A percentile compares a stretch with the other conserved stretches of the same genome.
phyloP scores from a whole-genome alignment of 805 yeast genomes.

The Ogataea nakhonphanomensis region DNA sequence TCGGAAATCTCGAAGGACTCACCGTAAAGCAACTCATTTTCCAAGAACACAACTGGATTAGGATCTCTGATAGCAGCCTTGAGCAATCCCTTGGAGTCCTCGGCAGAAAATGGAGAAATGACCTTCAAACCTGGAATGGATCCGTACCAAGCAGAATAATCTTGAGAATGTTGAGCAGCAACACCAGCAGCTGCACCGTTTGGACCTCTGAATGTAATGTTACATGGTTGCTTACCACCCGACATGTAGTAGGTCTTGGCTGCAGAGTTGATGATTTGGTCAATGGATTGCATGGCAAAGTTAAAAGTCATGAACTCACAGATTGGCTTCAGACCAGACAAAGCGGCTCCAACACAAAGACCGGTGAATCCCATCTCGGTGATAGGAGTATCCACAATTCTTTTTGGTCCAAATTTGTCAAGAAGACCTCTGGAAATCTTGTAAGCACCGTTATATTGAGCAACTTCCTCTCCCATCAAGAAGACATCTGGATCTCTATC shows the following conservation, averaged over 20 bases:
- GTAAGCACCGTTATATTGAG: slow-evolving; percentile 99
- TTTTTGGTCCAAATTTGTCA: slow-evolving; percentile 91
- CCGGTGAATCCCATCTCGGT: slow-evolving; percentile 99
- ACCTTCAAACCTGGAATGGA: slow-evolving; percentile 98
- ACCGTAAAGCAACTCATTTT: slow-evolving; percentile 93
- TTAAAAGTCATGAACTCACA: slow-evolving; percentile 99
- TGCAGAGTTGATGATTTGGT: slow-evolving; percentile 96
- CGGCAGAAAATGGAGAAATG: slow-evolving; percentile 90
- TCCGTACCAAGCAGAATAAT: slow-evolving; percentile 97
- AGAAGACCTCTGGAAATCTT: slow-evolving; percentile 93
- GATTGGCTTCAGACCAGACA: slow-evolving; percentile 92
- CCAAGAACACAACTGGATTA: slow-evolving; percentile 93
- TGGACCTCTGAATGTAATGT: slow-evolving; percentile 98
- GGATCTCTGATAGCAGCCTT: slow-evolving; percentile 99
- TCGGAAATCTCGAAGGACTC: slow-evolving; percentile 86
- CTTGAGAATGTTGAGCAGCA: slow-evolving; percentile 99
- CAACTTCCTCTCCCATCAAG: slow-evolving; percentile 98
- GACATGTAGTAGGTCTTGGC: slow-evolving; percentile 99
- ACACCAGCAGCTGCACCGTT: slow-evolving; percentile 99
- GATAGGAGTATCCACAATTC: slow-evolving; percentile 95
- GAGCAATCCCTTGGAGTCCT: slow-evolving; percentile 91
- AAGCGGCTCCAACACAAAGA: slow-evolving; percentile 91
- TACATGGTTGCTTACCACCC: slow-evolving; percentile 97
- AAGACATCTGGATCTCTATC: slow-evolving; percentile 93
- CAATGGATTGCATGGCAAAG: slow-evolving; percentile 99